Conservation (phyloP, 805 yeast genomes). For the Candida andamanensis region DNA sequence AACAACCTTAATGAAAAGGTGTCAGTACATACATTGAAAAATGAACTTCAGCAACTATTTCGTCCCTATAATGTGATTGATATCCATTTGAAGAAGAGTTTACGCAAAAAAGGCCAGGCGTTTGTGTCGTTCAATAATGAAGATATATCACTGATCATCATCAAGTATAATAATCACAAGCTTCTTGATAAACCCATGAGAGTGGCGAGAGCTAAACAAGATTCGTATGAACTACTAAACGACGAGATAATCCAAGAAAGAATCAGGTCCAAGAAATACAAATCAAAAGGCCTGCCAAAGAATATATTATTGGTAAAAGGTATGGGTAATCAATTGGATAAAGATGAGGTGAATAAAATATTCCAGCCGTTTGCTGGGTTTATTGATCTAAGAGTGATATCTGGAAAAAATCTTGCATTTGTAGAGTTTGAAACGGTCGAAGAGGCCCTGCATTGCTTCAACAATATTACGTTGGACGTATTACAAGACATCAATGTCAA, state of each 20-base stretch:
- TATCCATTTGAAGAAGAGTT: conserved; percentile 47
- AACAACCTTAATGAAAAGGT: conserved; percentile 71
- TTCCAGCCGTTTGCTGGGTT: conserved; percentile 59
- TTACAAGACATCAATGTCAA: conserved; percentile 3
- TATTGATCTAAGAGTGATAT: conserved; percentile 60
- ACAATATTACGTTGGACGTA: conserved; percentile 1
- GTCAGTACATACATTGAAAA: conserved; percentile 45
- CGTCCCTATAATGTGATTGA: conserved; percentile 35
- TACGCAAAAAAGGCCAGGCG: conserved; percentile 79
- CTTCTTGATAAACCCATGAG: conserved; percentile 32
- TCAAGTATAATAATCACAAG: conserved; percentile 32
- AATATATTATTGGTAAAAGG: too few relatives aligned
- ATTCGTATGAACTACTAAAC: conserved; percentile 11
- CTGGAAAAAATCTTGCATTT: conserved; percentile 67
- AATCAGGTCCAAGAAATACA: conserved; percentile 14
- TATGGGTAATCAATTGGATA: too few relatives aligned
- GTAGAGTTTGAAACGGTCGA: conserved; percentile 64
- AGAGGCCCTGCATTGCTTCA: conserved; percentile 39
- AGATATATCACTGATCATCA: conserved; percentile 43
- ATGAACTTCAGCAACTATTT: conserved; percentile 39
- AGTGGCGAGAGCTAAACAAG: conserved; percentile 6
- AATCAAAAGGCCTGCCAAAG: too few relatives aligned
- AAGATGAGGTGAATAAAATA: conserved; percentile 14
- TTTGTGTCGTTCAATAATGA: conserved; percentile 54
- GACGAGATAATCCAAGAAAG: conserved; percentile 17